A percentile compares a stretch with the other conserved stretches of the same genome.
These are phyloP conservation scores for Xylariaceae sp. DNA, from an alignment of 2,329 filamentous ascomycete genomes.

Conservation along the genomic window DNA sequence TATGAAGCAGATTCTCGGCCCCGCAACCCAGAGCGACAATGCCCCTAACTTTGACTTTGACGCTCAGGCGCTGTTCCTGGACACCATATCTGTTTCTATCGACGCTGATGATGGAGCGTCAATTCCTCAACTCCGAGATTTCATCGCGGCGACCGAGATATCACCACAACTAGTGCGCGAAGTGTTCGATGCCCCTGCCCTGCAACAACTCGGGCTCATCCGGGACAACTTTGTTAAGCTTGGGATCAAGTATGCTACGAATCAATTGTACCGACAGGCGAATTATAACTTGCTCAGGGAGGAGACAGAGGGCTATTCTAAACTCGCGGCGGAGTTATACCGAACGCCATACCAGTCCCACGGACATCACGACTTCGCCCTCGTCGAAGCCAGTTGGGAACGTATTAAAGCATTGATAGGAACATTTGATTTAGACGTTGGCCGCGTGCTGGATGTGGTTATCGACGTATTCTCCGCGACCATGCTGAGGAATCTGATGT, in stretches of 20 bases:
- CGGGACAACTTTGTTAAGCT: conserved; percentile 78
- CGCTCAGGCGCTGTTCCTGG: conserved; percentile 68
- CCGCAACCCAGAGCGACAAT: conserved; percentile 46
- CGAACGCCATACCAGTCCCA: conserved; percentile 65
- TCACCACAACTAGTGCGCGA: conserved; percentile 68
- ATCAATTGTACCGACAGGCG: conserved; percentile 87
- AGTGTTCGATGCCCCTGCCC: conserved; percentile 71
- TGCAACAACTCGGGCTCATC: conserved; percentile 74
- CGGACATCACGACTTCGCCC: conserved; percentile 65
- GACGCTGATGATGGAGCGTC: conserved; percentile 58
- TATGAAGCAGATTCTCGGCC: conserved; percentile 67
- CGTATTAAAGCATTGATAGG: conserved; percentile 91
- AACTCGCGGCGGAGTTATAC: conserved; percentile 92
- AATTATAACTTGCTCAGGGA: conserved; percentile 95
- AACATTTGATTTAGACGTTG: conserved; percentile 94
- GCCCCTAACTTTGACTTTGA: conserved; percentile 47
- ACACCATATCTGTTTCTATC: conserved; percentile 73
- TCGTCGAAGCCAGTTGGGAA: conserved; percentile 82
- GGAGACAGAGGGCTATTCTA: conserved; percentile 94
- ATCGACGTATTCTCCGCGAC: conserved; percentile 92
- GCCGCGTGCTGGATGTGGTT: conserved; percentile 87
- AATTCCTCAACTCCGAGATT: conserved; percentile 52
- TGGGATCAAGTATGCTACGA: conserved; percentile 84
- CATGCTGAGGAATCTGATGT: conserved; percentile 85
- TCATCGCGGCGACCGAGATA: conserved; percentile 69